A percentile compares a stretch with the other conserved stretches of the same genome.
These are phyloP conservation scores for Colletotrichum falcatum DNA, from an alignment of 2,329 filamentous ascomycete genomes.

Conservation along the genomic window DNA sequence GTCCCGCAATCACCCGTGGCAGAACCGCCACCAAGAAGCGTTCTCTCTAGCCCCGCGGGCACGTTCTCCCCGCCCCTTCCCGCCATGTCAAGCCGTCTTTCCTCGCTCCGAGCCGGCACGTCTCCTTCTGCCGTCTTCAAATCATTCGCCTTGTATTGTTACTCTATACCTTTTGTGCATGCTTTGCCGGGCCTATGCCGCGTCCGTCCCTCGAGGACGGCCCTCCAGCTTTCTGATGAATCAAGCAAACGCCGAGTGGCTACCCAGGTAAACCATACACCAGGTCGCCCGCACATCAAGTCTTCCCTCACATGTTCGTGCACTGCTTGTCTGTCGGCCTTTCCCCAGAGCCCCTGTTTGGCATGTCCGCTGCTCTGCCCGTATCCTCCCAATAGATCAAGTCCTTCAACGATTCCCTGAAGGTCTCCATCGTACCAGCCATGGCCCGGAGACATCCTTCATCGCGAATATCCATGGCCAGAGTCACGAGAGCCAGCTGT, in stretches of 20 bases:
- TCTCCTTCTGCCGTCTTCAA: neutral
- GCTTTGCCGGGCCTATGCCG: neutral
- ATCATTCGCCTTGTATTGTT: neutral
- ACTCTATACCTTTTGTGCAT: neutral
- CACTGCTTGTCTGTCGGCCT: neutral
- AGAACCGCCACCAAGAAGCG: neutral
- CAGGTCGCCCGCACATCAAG: neutral
- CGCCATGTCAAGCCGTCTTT: neutral
- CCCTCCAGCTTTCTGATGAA: neutral
- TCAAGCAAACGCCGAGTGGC: neutral
- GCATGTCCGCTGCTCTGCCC: constrained; percentile 9
- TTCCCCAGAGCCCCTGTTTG: neutral
- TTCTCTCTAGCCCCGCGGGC: neutral
- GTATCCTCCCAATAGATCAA: constrained; percentile 12
- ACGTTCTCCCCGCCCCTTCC: neutral
- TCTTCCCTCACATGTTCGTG: neutral
- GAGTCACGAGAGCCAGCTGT: neutral
- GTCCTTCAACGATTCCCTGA: neutral
- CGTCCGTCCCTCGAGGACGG: neutral
- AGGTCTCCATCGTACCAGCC: neutral
- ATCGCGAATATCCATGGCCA: neutral
- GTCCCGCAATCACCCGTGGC: neutral
- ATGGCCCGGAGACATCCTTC: constrained; percentile 1
- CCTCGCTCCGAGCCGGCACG: neutral
- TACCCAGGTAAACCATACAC: neutral